phyloP scores from a whole-genome alignment of 2,329 filamentous ascomycete species.

The Teratosphaeria zuluensis region DNA sequence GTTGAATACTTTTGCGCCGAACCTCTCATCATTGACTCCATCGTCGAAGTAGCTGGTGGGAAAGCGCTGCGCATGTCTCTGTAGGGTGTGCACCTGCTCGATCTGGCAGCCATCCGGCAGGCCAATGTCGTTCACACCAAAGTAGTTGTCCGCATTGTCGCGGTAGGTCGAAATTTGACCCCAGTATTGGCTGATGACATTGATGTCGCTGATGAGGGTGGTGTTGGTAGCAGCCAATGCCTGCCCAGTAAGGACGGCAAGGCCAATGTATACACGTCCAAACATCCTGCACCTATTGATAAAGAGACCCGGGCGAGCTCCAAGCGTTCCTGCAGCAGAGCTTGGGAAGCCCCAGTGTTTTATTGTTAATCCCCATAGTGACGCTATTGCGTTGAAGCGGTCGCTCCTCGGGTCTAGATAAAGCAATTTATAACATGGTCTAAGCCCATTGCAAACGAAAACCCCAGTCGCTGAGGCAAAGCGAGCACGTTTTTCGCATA shows the following conservation, averaged over 20 bases:
- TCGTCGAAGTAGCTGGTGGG: conserved; percentile 40
- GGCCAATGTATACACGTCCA: background rate
- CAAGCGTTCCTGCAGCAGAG: background rate
- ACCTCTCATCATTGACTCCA: conserved; percentile 39
- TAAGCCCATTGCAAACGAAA: background rate
- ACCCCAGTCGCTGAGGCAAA: background rate
- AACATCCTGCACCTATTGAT: background rate
- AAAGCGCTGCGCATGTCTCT: conserved; percentile 47
- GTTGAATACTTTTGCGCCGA: conserved; percentile 40
- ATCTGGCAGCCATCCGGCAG: conserved; percentile 47
- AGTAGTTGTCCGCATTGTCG: conserved; percentile 37
- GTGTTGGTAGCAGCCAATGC: background rate
- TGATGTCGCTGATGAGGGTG: conserved; percentile 5
- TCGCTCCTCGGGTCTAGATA: background rate
- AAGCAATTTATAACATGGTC: background rate
- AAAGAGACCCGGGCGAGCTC: background rate
- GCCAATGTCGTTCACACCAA: conserved; percentile 40
- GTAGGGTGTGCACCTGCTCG: conserved; percentile 44
- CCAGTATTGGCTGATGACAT: conserved; percentile 31
- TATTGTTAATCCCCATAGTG: background rate
- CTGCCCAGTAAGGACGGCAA: conserved; percentile 2
- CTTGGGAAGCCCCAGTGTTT: background rate
- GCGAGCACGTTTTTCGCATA: background rate
- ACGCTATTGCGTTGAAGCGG: background rate
- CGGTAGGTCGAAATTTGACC: conserved; percentile 37